Base-by-base conservation (phyloP, 2,329 filamentous ascomycete species). In the Orbilia blumenaviensis region DNA sequence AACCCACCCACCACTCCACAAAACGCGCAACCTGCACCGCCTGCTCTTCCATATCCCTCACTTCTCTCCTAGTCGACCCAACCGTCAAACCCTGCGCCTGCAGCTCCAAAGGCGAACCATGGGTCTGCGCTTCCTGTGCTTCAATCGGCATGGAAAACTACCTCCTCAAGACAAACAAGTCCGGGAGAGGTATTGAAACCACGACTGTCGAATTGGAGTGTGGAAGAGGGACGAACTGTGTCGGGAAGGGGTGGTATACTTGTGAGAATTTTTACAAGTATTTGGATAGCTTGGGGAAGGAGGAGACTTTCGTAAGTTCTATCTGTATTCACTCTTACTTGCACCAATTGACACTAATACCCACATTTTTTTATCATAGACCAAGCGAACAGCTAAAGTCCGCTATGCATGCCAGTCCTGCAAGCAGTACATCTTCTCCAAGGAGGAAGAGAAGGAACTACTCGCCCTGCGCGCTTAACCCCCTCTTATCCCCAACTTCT, bases 221-320 rank as follows among this genome's bases (percentile, higher is more conserved):
- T 21, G 71, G 71, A 10, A 61, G 71, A 38, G 71, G 71, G 18
- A 75, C 56, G 2, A 23, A 58, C 5, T 75, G 71, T 48, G 36
- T 75, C 3, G 71, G 71, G 2, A 75, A 75, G 16, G 71, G 71
- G 3, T 75, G 71, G 71, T 75, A 75, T 25, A 75, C 71, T 18
- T 75, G 71, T 50, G 63, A 75, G 56, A 75, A 75, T 18, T 75
- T 75, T 50, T 75, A 75, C 46, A 66, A 66, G 29, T 75, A 75
- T 48, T 50, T 75, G 16, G 71, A 75, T 48, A 75, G 63, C 16
- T 67, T 64, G 10, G 71, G 63, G 12, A 75, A 75, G 44, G 71
- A 75, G 25, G 71, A 75, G 56, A 75, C 67, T n/a, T 68, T 75
- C 41, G 71, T 75, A 52, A 46, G 71, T 6, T 46, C 2, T n/a